Conservation (phyloP, 192 early-diverging fungal genomes). For the Entophlyctis luteolus region DNA sequence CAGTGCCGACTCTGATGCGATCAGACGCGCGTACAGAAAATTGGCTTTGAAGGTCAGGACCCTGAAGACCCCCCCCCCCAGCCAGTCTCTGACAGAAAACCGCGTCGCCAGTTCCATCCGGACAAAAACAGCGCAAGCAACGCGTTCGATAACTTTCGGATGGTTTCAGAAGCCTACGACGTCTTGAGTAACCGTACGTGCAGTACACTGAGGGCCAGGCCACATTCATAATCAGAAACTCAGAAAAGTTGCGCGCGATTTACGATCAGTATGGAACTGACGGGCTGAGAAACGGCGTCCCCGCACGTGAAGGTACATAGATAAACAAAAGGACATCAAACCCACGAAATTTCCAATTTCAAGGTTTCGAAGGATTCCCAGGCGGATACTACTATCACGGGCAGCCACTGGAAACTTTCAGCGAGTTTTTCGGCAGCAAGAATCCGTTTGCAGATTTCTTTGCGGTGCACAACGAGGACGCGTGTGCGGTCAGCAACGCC, state of each 20-base stretch:
- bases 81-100: not conserved
- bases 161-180: constrained; percentile 47
- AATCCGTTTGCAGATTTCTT: constrained; percentile 49
- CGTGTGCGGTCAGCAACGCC: not conserved
- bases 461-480: constrained; percentile 21
- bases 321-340: not conserved
- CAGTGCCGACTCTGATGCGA: constrained; percentile 13
- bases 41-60: constrained; percentile 14
- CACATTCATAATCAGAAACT: not conserved
- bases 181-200: constrained; percentile 42
- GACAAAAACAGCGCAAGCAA: constrained; percentile 44
- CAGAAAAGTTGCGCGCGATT: constrained; percentile 46
- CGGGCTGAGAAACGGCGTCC: constrained; percentile 51
- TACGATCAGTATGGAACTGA: constrained; percentile 57
- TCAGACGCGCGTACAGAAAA: constrained; percentile 26
- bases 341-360: not conserved
- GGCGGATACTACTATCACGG: constrained; percentile 54
- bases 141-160: constrained; percentile 38
- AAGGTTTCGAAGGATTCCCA: constrained; percentile 44
- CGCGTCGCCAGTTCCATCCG: constrained; percentile 39
- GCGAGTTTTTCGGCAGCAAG: constrained; percentile 52
- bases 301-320: constrained; percentile 36
- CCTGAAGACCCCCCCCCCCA: not conserved
- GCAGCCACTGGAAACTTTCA: constrained; percentile 45
- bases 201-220: not conserved